Percentiles rank a stretch among this genome's conserved stretches.
Evolutionary conservation across 352 stramenopile species (phyloP).

Genomic region (Peronospora belbahrii): DNA sequence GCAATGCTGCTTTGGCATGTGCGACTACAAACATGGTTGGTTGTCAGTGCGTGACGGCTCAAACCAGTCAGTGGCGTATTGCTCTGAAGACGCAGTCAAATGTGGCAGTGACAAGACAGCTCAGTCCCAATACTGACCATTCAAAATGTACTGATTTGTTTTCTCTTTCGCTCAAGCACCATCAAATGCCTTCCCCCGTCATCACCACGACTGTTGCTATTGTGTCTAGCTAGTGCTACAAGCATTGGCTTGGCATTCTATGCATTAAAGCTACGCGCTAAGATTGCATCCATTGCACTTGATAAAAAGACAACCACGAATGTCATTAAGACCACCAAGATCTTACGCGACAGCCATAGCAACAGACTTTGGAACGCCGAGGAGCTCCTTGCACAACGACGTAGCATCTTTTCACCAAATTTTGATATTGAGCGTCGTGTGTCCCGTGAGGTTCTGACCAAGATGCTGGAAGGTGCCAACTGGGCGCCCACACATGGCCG

Average conservation of each 20-base stretch:
- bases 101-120: too few species aligned
- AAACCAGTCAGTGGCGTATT: too few species aligned
- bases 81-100: too few species aligned
- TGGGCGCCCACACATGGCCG: conserved; percentile 76
- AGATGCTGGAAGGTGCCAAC: conserved; percentile 74
- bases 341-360: conserved; percentile 11
- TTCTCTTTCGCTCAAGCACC: too few species aligned
- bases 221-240: conserved; percentile 25
- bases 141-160: too few species aligned
- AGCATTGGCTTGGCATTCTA: conserved; percentile 32
- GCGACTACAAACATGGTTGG: too few species aligned
- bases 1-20: too few species aligned
- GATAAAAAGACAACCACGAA: conserved; percentile 25
- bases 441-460: conserved; percentile 48
- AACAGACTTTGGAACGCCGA: conserved; percentile 56
- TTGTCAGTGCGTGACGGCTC: too few species aligned
- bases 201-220: conserved; percentile 20
- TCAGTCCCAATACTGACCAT: too few species aligned
- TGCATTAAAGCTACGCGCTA: conserved; percentile 28
- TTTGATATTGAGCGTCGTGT: conserved; percentile 55
- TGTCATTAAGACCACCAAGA: background rate
- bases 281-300: background rate
- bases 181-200: conserved; percentile 15
- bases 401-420: conserved; percentile 65
- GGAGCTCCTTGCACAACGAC: conserved; percentile 68